phyloP scores from a whole-genome alignment of 164 flowering plant species.

The Amborella trichopoda region DNA sequence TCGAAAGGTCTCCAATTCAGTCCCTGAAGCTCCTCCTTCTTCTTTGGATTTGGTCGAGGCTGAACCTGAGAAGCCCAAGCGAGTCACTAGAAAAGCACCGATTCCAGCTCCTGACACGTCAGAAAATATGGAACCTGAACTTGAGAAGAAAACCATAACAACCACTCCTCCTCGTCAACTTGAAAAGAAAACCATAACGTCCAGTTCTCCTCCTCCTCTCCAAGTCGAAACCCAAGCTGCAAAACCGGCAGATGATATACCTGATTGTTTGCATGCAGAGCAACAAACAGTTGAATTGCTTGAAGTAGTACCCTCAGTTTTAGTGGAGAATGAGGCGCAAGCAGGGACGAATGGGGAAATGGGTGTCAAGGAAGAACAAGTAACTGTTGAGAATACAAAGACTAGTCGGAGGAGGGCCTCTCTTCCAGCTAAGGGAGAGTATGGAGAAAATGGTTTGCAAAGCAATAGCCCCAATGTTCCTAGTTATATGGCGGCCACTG shows the following conservation, averaged over 20 bases:
- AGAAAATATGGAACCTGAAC: conserved; percentile 14
- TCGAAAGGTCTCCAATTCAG: conserved; percentile 47
- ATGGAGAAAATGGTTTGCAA: conserved; percentile 46
- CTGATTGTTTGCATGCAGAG: conserved; percentile 10
- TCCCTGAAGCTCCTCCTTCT: conserved; percentile 14
- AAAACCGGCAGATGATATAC: conserved; percentile 5
- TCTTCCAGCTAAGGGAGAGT: conserved; percentile 51
- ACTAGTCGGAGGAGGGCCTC: conserved; percentile 36
- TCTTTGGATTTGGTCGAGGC: conserved; percentile 25
- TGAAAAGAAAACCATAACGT: background rate
- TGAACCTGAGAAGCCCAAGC: conserved; percentile 39
- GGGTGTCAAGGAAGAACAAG: conserved; percentile 30
- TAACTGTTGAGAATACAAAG: conserved; percentile 34
- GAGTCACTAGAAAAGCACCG: conserved; percentile 18
- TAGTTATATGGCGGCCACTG: conserved; percentile 81
- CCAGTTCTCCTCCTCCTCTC: background rate
- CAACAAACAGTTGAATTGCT: conserved; percentile 16
- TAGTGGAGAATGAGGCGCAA: conserved; percentile 24
- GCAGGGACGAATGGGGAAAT: conserved; percentile 33
- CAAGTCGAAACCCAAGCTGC: too few species aligned
- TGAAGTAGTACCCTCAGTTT: too few species aligned
- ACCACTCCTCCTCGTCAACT: background rate
- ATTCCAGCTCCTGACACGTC: conserved; percentile 13
- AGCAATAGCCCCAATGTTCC: conserved; percentile 53
- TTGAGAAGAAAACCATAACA: conserved; percentile 22